These are phyloP conservation scores for Beauveria medogensis DNA, from an alignment of 2,329 filamentous ascomycete species.

Conservation along the genomic window DNA sequence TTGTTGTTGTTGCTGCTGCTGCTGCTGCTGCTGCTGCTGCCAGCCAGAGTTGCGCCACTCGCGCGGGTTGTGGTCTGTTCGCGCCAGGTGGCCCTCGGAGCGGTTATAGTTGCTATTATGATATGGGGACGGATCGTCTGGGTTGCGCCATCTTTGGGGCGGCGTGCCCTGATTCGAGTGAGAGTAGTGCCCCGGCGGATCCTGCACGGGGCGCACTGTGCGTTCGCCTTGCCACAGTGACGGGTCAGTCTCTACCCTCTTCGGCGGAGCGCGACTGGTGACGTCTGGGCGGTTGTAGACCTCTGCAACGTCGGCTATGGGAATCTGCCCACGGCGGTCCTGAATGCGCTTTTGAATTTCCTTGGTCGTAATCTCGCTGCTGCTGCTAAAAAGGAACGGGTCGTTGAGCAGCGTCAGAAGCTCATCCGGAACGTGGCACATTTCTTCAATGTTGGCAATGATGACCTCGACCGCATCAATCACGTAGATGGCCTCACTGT, in stretches of 20 bases:
- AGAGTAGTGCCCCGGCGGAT: slow-evolving; percentile 21
- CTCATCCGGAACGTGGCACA: slow-evolving; percentile 95
- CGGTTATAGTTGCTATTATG: slow-evolving; percentile 34
- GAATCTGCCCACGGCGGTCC: slow-evolving; percentile 56
- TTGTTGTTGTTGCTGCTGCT: not conserved
- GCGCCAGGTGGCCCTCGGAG: slow-evolving; percentile 33
- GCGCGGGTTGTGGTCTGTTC: slow-evolving; percentile 34
- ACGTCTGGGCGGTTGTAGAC: slow-evolving; percentile 51
- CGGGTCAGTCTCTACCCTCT: slow-evolving; percentile 79
- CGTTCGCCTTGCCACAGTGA: slow-evolving; percentile 76
- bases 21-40: slow-evolving; percentile 19
- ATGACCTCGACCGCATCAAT: slow-evolving; percentile 89
- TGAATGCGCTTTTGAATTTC: slow-evolving; percentile 93
- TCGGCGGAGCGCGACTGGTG: slow-evolving; percentile 44
- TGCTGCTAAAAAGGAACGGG: slow-evolving; percentile 69
- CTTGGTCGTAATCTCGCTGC: slow-evolving; percentile 86
- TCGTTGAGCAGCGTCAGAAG: slow-evolving; percentile 81
- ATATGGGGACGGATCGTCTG: slow-evolving; percentile 39
- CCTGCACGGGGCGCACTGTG: slow-evolving; percentile 69
- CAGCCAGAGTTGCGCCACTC: slow-evolving; percentile 53
- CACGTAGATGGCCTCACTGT: slow-evolving; percentile 83
- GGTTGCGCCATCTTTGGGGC: slow-evolving; percentile 39
- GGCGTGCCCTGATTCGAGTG: slow-evolving; percentile 38
- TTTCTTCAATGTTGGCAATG: slow-evolving; percentile 88
- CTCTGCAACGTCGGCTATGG: slow-evolving; percentile 53